Evolutionary conservation across 352 stramenopile genomes (phyloP), one percentile per base, ranked within the genome.

Genomic region (Globisporangium sylvaticum): DNA sequence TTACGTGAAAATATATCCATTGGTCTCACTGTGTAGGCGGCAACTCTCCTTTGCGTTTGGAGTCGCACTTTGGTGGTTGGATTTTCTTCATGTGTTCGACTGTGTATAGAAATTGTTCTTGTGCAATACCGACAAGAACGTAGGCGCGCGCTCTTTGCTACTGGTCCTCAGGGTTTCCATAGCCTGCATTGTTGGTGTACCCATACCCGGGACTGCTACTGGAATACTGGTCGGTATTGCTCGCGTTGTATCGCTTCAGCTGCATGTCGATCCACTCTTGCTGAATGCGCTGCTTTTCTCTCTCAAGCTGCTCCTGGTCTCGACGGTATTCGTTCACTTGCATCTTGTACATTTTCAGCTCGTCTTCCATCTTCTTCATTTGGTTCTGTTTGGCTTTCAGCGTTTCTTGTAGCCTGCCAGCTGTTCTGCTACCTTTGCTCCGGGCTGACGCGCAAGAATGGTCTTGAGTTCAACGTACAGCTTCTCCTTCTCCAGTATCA

Each of bases 281-380:
- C 66, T 89, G 78, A n/a, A 94, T 68, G 22, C 74, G 64, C 6
- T 81, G 72, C 50, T 87, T 85, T 58, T 96, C 76, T 25, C 71
- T 77, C 50, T 91, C 83, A 9, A 94, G 72, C 61, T 80, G 70
- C 56, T 78, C 72, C 48, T 88, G 67, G 9, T 96, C 85, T 61
- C 79, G 76, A 1, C 84, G 79, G 68, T 94, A 96, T 56, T 90
- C 82, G 53, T 89, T 81, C 25, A 97, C 89, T 66, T 97, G 88
- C 73, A 95, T 85, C 71, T 97, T 97, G 78, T 97, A 98, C 86
- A 98, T 94, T 22, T 84, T 77, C 31, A 97, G 84, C 68, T 98
- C 92, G n/a, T 88, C 75, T 44, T 96, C 88, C 87, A 98, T 97
- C 31, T 84, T 67, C 62, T 81, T 83, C 77, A 92, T 89, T 67